Conservation (phyloP, 495 filamentous ascomycete genomes). For the Aspergillus incahuasiensis region DNA sequence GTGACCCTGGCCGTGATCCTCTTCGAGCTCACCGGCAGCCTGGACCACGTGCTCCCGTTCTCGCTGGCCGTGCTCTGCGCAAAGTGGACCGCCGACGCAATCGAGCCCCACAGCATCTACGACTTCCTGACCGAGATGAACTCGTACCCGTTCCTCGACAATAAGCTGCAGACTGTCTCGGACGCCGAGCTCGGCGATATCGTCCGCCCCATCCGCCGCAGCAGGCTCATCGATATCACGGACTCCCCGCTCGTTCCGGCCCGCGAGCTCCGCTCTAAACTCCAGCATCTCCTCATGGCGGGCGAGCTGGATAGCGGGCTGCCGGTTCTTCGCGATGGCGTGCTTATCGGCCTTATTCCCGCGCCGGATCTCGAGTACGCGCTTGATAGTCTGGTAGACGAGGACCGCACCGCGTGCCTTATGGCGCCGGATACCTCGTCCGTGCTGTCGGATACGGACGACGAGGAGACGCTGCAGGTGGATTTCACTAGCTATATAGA, state of each 20-base stretch:
- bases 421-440: slow-evolving; percentile 64
- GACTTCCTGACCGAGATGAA: slow-evolving; percentile 96
- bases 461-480: slow-evolving; percentile 37
- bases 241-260: slow-evolving; percentile 73
- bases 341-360: slow-evolving; percentile 88
- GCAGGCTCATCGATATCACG: slow-evolving; percentile 84
- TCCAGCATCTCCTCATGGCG: slow-evolving; percentile 73
- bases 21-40: slow-evolving; percentile 90
- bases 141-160: slow-evolving; percentile 91
- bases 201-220: slow-evolving; percentile 63
- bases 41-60: slow-evolving; percentile 94
- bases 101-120: slow-evolving; percentile 94
- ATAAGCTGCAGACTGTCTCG: slow-evolving; percentile 85
- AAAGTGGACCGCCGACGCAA: slow-evolving; percentile 96
- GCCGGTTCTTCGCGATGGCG: slow-evolving; percentile 71
- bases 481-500: slow-evolving; percentile 93
- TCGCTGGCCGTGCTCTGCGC: slow-evolving; percentile 86
- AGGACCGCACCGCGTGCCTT: slow-evolving; percentile 67
- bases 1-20: slow-evolving; percentile 93
- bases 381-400: slow-evolving; percentile 72
- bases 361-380: slow-evolving; percentile 94
- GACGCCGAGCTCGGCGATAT: slow-evolving; percentile 83
- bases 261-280: slow-evolving; percentile 66
- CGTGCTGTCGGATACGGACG: slow-evolving; percentile 50
- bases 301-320: slow-evolving; percentile 92